These are phyloP conservation scores for Huntiella bhutanensis DNA, from an alignment of 2,329 filamentous ascomycete species.

Conservation along the genomic window DNA sequence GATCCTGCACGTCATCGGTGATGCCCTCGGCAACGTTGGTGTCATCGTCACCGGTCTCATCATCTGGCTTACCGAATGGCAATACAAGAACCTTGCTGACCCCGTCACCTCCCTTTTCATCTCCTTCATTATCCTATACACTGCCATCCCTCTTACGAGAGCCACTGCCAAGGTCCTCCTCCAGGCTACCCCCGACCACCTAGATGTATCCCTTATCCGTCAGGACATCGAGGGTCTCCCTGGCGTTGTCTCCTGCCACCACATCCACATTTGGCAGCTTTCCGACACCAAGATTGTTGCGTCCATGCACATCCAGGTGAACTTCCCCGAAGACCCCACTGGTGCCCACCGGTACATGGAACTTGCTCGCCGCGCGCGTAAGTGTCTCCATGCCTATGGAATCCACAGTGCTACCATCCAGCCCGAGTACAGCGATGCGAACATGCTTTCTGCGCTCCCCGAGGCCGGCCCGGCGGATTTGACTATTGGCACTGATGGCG, in stretches of 20 bases:
- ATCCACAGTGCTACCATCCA: conserved; percentile 97
- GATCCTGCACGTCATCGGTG: conserved; percentile 58
- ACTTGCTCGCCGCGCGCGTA: conserved; percentile 61
- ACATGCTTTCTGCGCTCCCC: conserved; percentile 23
- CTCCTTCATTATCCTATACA: conserved; percentile 57
- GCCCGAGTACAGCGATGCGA: conserved; percentile 58
- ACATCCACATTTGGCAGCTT: conserved; percentile 94
- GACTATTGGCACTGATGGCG: conserved; percentile 15
- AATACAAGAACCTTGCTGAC: conserved; percentile 72
- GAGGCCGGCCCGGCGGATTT: conserved; percentile 18
- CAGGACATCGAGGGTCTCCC: conserved; percentile 74
- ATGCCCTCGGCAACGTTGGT: conserved; percentile 71
- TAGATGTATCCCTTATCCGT: conserved; percentile 57
- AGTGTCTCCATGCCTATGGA: conserved; percentile 83
- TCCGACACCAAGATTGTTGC: conserved; percentile 89
- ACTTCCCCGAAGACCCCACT: conserved; percentile 71
- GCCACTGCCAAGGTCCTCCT: conserved; percentile 75
- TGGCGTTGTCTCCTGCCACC: conserved; percentile 79
- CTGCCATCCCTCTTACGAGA: conserved; percentile 59
- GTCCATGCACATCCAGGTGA: conserved; percentile 80
- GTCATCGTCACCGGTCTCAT: conserved; percentile 67
- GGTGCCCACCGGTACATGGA: conserved; percentile 74
- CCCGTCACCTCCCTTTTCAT: conserved; percentile 87
- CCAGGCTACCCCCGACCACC: conserved; percentile 78
- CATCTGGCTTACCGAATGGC: conserved; percentile 78